Base-by-base conservation (phyloP, 2,329 filamentous ascomycete genomes). In the Cercospora beticola region DNA sequence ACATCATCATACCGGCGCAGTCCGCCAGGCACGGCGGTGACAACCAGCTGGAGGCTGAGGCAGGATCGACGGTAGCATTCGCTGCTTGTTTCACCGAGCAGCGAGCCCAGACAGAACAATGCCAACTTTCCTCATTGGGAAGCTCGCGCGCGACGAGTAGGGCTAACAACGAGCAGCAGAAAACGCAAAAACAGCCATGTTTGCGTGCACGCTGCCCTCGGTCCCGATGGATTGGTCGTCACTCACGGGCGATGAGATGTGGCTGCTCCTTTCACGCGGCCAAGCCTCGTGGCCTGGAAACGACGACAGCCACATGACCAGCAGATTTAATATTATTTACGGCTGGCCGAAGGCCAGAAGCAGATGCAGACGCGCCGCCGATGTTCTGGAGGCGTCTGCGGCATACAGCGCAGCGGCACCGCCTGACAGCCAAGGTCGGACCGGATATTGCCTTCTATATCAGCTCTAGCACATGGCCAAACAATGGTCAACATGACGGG, bases 241-340 rank as follows among this genome's bases (percentile, higher is more conserved):
- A 31, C 26, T n/a, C 16, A 14, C 21, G 54, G n/a, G 0, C 14
- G 30, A 28, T 40, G 31, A 43, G 49, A 40, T 40, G 62, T 58
- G 62, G 62, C 62, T 64, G 62, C 49, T 57, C 31, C 62, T 33
- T 31, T 43, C 62, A 36, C 36, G 21, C 60, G n/a, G 30, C 62
- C 49, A 58, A 58, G 52, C 33, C 62, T 40, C 52, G 62, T 64
- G 62, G 62, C 33, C 31, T 58, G 16, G 36, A 31, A 58, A 49
- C 62, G 52, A 28, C 18, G 21, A 18, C 21, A 54, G 49, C 62
- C 43, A 36, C 49, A 56, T 64, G 52, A 57, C 30, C 62, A 54
- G 61, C 31, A 46, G 33, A 26, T 31, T 9, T n/a, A 43, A 12
- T 56, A 6, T 28, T 28, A 28, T 28, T 26, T 26, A 30, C 9